Percentiles rank a stretch among this genome's conserved stretches.
phyloP scores from a whole-genome alignment of 306 rosid species.

The Delonix regia region DNA sequence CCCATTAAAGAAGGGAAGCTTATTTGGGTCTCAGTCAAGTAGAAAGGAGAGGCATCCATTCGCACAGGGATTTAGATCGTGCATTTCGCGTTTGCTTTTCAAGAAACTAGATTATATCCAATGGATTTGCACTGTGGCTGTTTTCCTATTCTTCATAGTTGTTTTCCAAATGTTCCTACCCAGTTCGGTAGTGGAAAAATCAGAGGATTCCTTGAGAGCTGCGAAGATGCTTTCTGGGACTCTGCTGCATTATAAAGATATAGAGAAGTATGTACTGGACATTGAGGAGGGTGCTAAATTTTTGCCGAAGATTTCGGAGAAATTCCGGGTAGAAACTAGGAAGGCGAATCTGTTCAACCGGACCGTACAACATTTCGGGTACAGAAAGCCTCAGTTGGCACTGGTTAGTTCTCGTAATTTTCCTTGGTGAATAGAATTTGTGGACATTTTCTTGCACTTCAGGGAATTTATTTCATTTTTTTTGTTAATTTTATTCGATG shows the following conservation, averaged over 20 bases:
- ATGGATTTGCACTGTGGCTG: constrained; percentile 89
- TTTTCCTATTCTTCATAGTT: constrained; percentile 77
- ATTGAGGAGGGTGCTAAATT: constrained; percentile 73
- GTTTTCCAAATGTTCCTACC: constrained; percentile 89
- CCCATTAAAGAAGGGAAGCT: constrained; percentile 73
- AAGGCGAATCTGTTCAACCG: constrained; percentile 51
- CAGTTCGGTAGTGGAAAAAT: constrained; percentile 70
- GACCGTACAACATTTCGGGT: constrained; percentile 56
- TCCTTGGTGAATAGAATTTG: not conserved
- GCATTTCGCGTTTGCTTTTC: constrained; percentile 74
- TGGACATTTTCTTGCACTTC: not conserved
- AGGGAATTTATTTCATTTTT: not conserved
- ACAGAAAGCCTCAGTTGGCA: constrained; percentile 88
- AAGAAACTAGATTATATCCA: constrained; percentile 87
- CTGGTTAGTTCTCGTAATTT: constrained; percentile 59
- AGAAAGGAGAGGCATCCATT: constrained; percentile 66
- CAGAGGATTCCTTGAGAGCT: constrained; percentile 43
- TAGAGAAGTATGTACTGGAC: constrained; percentile 60
- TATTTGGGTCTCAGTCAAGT: constrained; percentile 52
- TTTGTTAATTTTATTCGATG: not conserved
- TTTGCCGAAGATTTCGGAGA: constrained; percentile 72
- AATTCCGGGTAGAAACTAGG: constrained; percentile 54
- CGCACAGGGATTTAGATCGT: constrained; percentile 85
- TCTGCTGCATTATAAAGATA: constrained; percentile 47
- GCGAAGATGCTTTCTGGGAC: constrained; percentile 51